Evolutionary conservation across 2,329 filamentous ascomycete species (phyloP), one percentile per base, ranked within the genome.

Genomic region (Phaeomoniella chlamydospora): DNA sequence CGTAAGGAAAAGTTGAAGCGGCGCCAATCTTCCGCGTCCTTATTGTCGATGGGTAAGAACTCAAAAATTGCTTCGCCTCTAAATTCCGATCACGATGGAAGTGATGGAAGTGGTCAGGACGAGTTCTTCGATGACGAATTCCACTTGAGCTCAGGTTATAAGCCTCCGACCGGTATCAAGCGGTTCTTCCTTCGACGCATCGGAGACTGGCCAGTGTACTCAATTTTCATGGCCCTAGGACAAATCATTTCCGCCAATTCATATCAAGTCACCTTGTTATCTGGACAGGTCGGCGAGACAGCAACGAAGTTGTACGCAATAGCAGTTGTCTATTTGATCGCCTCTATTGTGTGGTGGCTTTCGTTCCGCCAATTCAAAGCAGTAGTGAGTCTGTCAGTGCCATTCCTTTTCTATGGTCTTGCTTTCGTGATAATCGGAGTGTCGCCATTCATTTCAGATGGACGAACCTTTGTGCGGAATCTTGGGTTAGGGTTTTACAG

Each of bases 261-360:
- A 0, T 77, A 77, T 52, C 74, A 79, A 48, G 70, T 79, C 45
- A 75, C 72, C 1, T 59, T 79, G n/a, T 61, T 79, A 11, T 72
- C 71, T 1, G 74, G 74, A 11, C 65, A 73, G 42, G 60, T 72
- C n/a, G 72, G 70, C 35, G 62, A 77, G 49, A 65, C 65, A 3
- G 67, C 72, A 3, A 52, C 58, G 19, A 69, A 73, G 44, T 56
- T 77, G 0, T 77, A 77, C 50, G 61, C 64, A 34, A 68, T 75
- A 17, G 71, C 71, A 1, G 64, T 58, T 3, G 68, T 73, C n/a
- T 77, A 77, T 45, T 57, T 74, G 3, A 54, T 59, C 15, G 64
- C 67, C 4, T 74, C 72, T 0, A 53, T 72, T 6, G 39, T 72
- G 15, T 79, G 74, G 74, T 78, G 73, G 72, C 50, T 65, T 37